A percentile compares a stretch with the other conserved stretches of the same genome.
Conservation (phyloP, 2,329 filamentous ascomycete genomes). For the Camptophora hylomeconis region DNA sequence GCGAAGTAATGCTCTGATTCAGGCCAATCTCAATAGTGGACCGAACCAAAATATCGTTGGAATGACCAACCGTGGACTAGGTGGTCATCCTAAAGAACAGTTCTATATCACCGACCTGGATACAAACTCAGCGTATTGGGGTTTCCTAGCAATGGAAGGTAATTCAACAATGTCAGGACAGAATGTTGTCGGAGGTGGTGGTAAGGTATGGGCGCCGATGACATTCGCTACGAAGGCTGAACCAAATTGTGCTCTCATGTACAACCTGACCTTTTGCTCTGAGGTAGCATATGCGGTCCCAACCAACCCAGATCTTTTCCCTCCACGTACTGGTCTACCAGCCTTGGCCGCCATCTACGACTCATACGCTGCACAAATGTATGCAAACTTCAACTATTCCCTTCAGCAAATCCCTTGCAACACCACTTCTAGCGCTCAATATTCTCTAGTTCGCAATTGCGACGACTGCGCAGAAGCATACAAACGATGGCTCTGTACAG, state of each 20-base stretch:
- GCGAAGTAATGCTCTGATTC: conserved; percentile 49
- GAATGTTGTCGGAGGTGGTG: conserved; percentile 55
- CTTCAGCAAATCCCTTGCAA: conserved; percentile 79
- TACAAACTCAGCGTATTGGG: conserved; percentile 56
- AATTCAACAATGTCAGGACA: conserved; percentile 42
- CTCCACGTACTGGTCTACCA: conserved; percentile 42
- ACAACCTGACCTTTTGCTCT: conserved; percentile 76
- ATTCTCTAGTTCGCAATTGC: conserved; percentile 70
- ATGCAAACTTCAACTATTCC: conserved; percentile 65
- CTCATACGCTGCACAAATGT: conserved; percentile 54
- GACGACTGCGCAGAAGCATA: conserved; percentile 66
- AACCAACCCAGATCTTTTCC: conserved; percentile 47
- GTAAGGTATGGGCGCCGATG: conserved; percentile 57
- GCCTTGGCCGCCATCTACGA: conserved; percentile 66
- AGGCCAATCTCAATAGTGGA: conserved; percentile 41
- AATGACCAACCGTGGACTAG: conserved; percentile 56
- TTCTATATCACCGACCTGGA: conserved; percentile 74
- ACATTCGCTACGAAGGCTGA: conserved; percentile 68
- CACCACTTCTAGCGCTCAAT: conserved; percentile 56
- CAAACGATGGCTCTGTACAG: conserved; percentile 89
- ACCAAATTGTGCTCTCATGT: conserved; percentile 73
- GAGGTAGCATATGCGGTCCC: conserved; percentile 87
- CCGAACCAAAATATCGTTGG: conserved; percentile 35
- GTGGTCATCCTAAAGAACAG: conserved; percentile 65
- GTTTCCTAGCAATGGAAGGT: conserved; percentile 53